A percentile compares a stretch with the other conserved stretches of the same genome.
Evolutionary conservation across 805 yeast genomes (phyloP).

Genomic region (Maudiozyma barnettii): DNA sequence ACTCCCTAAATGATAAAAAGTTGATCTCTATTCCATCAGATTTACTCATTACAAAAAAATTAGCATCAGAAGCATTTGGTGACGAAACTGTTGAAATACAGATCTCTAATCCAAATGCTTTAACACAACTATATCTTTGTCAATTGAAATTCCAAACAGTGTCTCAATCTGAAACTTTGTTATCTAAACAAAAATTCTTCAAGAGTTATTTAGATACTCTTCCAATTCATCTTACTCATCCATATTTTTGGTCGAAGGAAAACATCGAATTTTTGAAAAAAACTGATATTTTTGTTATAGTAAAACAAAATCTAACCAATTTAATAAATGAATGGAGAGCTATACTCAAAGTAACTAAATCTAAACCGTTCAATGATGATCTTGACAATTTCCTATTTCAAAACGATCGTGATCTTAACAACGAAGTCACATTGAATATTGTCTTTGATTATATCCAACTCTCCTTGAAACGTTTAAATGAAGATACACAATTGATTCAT

Average conservation of each 20-base stretch:
- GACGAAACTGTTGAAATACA: constrained; percentile 1
- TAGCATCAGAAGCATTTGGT: constrained; percentile 28
- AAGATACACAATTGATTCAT: constrained; percentile 16
- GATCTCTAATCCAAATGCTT: constrained; percentile 24
- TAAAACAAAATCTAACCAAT: constrained; percentile 36
- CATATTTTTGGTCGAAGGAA: constrained; percentile 52
- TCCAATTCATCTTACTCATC: constrained; percentile 46
- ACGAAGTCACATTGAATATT: neutral
- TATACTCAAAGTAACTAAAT: constrained; percentile 5
- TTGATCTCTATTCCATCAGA: constrained; percentile 33
- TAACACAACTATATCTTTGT: constrained; percentile 33
- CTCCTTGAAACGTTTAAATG: neutral
- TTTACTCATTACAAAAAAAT: constrained; percentile 31
- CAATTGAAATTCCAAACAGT: constrained; percentile 33
- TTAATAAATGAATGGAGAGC: constrained; percentile 53
- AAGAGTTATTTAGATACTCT: constrained; percentile 41
- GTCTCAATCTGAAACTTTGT: constrained; percentile 6
- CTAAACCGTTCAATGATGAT: constrained; percentile 2
- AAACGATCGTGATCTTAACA: neutral
- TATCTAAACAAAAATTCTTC: constrained; percentile 16
- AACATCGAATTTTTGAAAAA: constrained; percentile 49
- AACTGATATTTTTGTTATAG: constrained; percentile 55
- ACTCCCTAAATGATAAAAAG: constrained; percentile 5
- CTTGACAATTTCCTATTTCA: neutral
- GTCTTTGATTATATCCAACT: constrained; percentile 3